Evolutionary conservation across 2,329 filamentous ascomycete species (phyloP).

Genomic region (Alternaria sp.): DNA sequence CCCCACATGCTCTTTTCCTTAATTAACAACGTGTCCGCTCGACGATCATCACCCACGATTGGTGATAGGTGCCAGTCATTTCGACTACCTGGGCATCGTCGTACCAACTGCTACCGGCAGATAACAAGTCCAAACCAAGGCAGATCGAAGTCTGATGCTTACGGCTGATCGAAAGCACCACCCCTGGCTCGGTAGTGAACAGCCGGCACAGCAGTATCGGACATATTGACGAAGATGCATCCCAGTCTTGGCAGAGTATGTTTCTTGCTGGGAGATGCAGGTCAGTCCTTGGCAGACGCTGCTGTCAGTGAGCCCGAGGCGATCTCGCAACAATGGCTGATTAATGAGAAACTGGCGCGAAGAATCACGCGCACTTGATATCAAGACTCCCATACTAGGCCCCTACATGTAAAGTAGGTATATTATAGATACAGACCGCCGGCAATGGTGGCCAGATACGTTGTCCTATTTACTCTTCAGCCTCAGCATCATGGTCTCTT

Average conservation of each 20-base stretch:
- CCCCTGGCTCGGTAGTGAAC: background rate
- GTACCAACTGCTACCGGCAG: background rate
- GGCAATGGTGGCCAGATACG: background rate
- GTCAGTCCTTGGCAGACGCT: background rate
- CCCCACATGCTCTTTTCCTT: background rate
- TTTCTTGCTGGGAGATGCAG: background rate
- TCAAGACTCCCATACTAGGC: background rate
- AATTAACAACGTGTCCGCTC: background rate
- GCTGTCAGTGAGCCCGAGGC: background rate
- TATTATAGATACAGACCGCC: background rate
- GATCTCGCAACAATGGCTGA: background rate
- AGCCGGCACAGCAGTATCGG: background rate
- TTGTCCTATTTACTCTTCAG: background rate
- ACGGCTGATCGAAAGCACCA: background rate
- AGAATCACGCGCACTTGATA: background rate
- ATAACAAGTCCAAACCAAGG: background rate
- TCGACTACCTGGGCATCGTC: background rate
- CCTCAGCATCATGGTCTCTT: constrained; percentile 2
- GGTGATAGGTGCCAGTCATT: background rate
- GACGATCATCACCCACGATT: background rate
- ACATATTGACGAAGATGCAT: background rate
- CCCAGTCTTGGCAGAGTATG: constrained; percentile 2
- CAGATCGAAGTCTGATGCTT: background rate
- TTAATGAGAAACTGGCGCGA: background rate
- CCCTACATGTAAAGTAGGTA: background rate